phyloP scores from a whole-genome alignment of 2,329 filamentous ascomycete genomes.

The Mycosphaerella sp. region DNA sequence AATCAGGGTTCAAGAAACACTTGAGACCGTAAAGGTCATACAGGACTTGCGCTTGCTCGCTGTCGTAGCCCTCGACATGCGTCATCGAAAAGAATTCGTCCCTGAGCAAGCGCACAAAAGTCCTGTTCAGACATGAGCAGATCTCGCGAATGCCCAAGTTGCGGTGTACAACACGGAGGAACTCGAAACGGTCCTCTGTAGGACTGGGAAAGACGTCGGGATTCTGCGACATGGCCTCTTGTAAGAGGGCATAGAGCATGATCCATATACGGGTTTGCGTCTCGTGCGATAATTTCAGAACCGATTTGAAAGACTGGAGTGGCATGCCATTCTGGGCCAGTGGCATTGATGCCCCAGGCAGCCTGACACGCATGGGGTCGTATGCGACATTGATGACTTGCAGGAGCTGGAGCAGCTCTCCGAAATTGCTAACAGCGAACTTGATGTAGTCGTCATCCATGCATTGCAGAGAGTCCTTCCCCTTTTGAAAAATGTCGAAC shows the following conservation, averaged over 20 bases:
- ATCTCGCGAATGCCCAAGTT: conserved; percentile 75
- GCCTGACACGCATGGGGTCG: conserved; percentile 73
- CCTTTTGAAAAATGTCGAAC: conserved; percentile 58
- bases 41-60: conserved; percentile 77
- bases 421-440: conserved; percentile 64
- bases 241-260: conserved; percentile 72
- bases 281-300: conserved; percentile 58
- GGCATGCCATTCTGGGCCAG: conserved; percentile 45
- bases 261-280: conserved; percentile 86
- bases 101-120: conserved; percentile 84
- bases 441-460: conserved; percentile 73
- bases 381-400: conserved; percentile 77
- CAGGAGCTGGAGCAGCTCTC: conserved; percentile 64
- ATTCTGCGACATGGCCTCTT: conserved; percentile 65
- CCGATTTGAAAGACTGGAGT: conserved; percentile 23
- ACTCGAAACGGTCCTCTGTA: conserved; percentile 68
- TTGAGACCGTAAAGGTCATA: conserved; percentile 78
- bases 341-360: conserved; percentile 52
- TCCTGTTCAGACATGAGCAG: conserved; percentile 78
- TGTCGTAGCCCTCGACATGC: conserved; percentile 73
- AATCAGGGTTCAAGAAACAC: conserved; percentile 39
- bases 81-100: conserved; percentile 72
- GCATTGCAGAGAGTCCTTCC: conserved; percentile 72
- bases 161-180: conserved; percentile 74
- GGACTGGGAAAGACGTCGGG: conserved; percentile 57